Conservation (phyloP, 306 rosid species). For the Ziziphus jujuba region DNA sequence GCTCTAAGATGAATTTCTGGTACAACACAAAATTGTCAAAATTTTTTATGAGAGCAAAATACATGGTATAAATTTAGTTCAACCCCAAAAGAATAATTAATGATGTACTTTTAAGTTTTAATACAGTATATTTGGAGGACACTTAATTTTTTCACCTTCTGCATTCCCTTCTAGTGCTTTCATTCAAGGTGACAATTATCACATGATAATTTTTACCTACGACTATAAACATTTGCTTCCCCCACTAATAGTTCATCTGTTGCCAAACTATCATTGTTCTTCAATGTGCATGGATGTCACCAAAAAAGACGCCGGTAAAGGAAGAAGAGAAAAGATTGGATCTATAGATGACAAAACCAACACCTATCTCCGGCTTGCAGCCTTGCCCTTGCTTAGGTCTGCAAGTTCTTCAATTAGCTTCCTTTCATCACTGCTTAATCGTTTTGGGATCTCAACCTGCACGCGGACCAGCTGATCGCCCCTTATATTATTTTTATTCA, state of each 20-base stretch:
- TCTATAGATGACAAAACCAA: constrained; percentile 2
- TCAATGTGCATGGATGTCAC: constrained; percentile 23
- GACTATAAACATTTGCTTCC: constrained; percentile 16
- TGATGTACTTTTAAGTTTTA: background rate
- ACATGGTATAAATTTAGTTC: background rate
- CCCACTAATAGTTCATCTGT: background rate
- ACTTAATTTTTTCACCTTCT: constrained; percentile 7
- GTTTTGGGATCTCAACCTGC: constrained; percentile 96
- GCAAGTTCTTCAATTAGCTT: constrained; percentile 90
- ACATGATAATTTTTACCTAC: constrained; percentile 15
- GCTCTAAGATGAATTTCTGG: background rate
- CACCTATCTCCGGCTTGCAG: constrained; percentile 51
- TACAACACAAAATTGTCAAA: background rate
- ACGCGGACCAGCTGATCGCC: constrained; percentile 97
- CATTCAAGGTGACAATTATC: constrained; percentile 15
- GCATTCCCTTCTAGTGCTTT: constrained; percentile 13
- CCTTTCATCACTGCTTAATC: constrained; percentile 71
- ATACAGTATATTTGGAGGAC: background rate
- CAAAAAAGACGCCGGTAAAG: constrained; percentile 28
- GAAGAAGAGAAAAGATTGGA: background rate
- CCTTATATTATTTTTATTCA: constrained; percentile 83
- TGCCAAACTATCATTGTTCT: constrained; percentile 15
- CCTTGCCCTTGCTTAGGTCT: constrained; percentile 86
- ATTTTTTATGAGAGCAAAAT: background rate
- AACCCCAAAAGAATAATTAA: constrained; percentile 25